These are phyloP conservation scores for Solanum medicagineum DNA, from an alignment of 257 asterid genomes.

Conservation along the genomic window DNA sequence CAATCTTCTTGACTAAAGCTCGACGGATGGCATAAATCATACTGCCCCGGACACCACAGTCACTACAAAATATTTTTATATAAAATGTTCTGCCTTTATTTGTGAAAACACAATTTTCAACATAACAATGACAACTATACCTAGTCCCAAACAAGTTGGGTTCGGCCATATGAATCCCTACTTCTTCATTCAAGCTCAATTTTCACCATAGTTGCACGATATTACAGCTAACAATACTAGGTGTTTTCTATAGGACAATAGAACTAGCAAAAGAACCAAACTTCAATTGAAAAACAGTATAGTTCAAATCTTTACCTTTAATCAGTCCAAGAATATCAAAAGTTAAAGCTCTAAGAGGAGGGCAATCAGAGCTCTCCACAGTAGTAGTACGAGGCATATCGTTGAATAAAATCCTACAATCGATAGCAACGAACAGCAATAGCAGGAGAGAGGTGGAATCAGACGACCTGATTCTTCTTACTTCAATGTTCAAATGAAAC, in stretches of 20 bases:
- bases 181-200: background rate
- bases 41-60: background rate
- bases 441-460: no score
- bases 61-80: no score
- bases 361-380: conserved; percentile 66
- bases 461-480: no score
- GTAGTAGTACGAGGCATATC: conserved; percentile 79
- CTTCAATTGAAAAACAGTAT: background rate
- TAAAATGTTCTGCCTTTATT: background rate
- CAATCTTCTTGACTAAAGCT: background rate
- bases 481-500: no score
- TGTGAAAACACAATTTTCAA: background rate
- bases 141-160: background rate
- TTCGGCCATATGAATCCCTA: background rate
- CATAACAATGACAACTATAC: background rate
- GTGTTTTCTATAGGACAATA: no score
- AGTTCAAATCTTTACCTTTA: conserved; percentile 35
- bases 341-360: conserved; percentile 73
- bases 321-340: conserved; percentile 75
- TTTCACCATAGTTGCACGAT: background rate
- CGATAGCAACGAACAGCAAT: no score
- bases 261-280: background rate
- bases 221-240: background rate
- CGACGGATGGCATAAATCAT: background rate
- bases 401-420: background rate